Evolutionary conservation across 768 basidiomycete genomes (phyloP).

Genomic region (Suillus americanus): DNA sequence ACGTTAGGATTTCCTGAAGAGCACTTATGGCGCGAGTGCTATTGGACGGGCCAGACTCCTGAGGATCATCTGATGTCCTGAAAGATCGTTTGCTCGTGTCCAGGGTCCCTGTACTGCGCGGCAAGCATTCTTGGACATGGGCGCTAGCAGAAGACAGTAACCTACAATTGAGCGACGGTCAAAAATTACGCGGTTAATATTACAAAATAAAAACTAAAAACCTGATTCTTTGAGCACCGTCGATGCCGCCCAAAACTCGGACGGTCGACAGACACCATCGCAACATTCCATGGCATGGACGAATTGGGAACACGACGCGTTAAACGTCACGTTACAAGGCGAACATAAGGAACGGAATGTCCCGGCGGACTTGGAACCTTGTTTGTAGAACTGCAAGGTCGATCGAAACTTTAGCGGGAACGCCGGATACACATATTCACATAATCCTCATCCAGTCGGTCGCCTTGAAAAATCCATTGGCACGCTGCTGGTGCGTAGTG

Average conservation of each 20-base stretch:
- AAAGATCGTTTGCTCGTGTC: not conserved
- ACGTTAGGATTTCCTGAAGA: not conserved
- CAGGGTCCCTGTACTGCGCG: not conserved
- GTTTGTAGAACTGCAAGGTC: conserved; percentile 26
- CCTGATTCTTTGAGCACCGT: conserved; percentile 12
- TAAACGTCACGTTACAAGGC: conserved; percentile 2
- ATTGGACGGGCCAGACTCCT: not conserved
- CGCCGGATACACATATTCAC: conserved; percentile 7
- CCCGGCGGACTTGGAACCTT: conserved; percentile 30
- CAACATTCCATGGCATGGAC: conserved; percentile 75
- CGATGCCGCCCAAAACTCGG: conserved; percentile 41
- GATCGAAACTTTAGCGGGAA: conserved; percentile 23
- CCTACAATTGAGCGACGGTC: not conserved
- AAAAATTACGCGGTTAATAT: not conserved
- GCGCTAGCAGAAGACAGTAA: conserved; percentile 1
- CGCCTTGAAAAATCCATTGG: conserved; percentile 97
- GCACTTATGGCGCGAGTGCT: conserved; percentile 3
- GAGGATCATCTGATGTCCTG: not conserved
- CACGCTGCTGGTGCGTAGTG: conserved; percentile 61
- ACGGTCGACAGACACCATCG: conserved; percentile 64
- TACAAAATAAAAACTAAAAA: not conserved
- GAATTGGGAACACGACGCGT: conserved; percentile 2
- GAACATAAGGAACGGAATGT: conserved; percentile 10
- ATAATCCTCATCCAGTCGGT: conserved; percentile 29
- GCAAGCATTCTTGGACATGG: conserved; percentile 2